A percentile compares a stretch with the other conserved stretches of the same genome.
Evolutionary conservation across 768 basidiomycete species (phyloP).

Genomic region (Suillus clintonianus): DNA sequence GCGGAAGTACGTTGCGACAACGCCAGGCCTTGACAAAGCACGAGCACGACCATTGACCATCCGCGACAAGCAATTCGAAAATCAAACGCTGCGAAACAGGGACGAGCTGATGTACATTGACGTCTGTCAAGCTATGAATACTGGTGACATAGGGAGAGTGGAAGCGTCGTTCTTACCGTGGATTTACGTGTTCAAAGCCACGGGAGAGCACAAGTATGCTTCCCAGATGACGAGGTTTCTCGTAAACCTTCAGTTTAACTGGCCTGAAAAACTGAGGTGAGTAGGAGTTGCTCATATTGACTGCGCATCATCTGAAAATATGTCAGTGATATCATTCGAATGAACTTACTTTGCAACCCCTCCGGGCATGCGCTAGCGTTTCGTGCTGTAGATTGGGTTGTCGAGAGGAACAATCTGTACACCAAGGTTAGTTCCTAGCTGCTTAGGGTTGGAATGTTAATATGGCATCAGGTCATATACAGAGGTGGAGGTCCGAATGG

Average conservation of each 20-base stretch:
- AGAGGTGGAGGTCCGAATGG: constrained; percentile 4
- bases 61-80: constrained; percentile 26
- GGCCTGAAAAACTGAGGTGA: constrained; percentile 14
- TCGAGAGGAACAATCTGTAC: constrained; percentile 34
- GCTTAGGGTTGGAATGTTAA: too few relatives aligned
- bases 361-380: constrained; percentile 25
- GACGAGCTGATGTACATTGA: constrained; percentile 35
- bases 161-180: constrained; percentile 28
- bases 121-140: constrained; percentile 28
- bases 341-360: constrained; percentile 32
- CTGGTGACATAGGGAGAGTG: constrained; percentile 35
- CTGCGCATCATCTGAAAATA: neutral
- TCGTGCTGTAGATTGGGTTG: constrained; percentile 32
- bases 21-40: too few relatives aligned
- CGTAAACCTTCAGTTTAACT: constrained; percentile 20
- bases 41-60: neutral
- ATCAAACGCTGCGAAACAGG: constrained; percentile 18
- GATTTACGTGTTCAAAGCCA: constrained; percentile 28
- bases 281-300: neutral
- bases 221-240: constrained; percentile 22
- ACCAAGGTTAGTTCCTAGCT: constrained; percentile 29
- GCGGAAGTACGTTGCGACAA: constrained; percentile 17
- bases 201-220: constrained; percentile 16
- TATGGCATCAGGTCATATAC: neutral
- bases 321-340: constrained; percentile 17